phyloP scores from a whole-genome alignment of 169 alveolate species.

The Hepatocystis sp. region DNA sequence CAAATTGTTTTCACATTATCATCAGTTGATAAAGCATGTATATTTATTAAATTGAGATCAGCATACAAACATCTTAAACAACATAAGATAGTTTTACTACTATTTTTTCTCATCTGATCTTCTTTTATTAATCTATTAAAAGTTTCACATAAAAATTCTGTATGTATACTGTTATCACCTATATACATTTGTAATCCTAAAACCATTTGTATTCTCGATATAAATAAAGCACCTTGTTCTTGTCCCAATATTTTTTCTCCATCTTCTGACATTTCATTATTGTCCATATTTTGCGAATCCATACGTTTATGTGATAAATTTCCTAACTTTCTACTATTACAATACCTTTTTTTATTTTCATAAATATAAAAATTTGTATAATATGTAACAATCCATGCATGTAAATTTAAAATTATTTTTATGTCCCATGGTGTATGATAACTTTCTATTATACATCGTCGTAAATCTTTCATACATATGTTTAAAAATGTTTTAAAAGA shows the following conservation, averaged over 20 bases:
- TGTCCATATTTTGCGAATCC: neutral
- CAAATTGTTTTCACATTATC: conserved; percentile 64
- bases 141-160: conserved; percentile 64
- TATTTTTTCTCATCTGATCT: conserved; percentile 63
- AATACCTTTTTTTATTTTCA: conserved; percentile 39
- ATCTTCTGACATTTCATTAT: neutral
- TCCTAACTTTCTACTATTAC: conserved; percentile 11
- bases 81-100: conserved; percentile 52
- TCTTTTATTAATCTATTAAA: conserved; percentile 57
- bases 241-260: neutral
- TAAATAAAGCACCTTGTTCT: conserved; percentile 5
- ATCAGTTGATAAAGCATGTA: conserved; percentile 54
- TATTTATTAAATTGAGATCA: conserved; percentile 30
- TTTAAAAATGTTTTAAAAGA: conserved; percentile 48
- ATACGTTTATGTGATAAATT: neutral
- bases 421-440: conserved; percentile 49
- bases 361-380: conserved; percentile 48
- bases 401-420: conserved; percentile 40
- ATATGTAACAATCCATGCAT: conserved; percentile 72
- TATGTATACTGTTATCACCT: conserved; percentile 66
- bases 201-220: conserved; percentile 60
- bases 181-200: conserved; percentile 63
- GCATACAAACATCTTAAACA: conserved; percentile 66
- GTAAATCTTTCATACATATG: conserved; percentile 50
- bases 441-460: conserved; percentile 42